Conservation (phyloP, 169 alveolate genomes). For the Cryptosporidium sp. region DNA sequence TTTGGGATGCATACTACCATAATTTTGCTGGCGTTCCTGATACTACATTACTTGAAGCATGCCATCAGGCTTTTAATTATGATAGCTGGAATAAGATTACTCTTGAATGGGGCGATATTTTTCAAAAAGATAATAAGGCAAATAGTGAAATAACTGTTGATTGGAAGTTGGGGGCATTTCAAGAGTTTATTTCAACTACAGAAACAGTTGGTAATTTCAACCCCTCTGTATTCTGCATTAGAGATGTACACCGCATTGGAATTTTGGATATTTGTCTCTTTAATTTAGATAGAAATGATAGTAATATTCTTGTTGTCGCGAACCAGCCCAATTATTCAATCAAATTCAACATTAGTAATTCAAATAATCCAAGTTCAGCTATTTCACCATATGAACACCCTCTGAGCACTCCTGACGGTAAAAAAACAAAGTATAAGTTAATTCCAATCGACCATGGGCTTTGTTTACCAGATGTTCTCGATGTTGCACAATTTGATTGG, state of each 20-base stretch:
- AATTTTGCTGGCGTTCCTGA: constrained; percentile 94
- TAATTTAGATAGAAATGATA: constrained; percentile 98
- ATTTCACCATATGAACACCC: constrained; percentile 61
- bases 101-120: constrained; percentile 68
- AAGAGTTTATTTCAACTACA: constrained; percentile 88
- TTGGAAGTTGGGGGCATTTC: constrained; percentile 92
- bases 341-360: constrained; percentile 9
- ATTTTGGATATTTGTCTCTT: constrained; percentile 96
- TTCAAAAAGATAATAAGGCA: constrained; percentile 35
- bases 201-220: constrained; percentile 96
- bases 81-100: constrained; percentile 71
- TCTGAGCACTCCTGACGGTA: constrained; percentile 81
- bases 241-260: constrained; percentile 96
- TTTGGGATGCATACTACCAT: constrained; percentile 90
- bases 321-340: constrained; percentile 76
- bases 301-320: constrained; percentile 93
- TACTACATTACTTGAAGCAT: constrained; percentile 96
- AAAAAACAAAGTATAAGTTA: constrained; percentile 85
- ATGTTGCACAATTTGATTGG: constrained; percentile 95
- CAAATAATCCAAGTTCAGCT: not conserved
- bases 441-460: constrained; percentile 99
- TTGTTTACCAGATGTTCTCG: constrained; percentile 95
- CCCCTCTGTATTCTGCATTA: constrained; percentile 91
- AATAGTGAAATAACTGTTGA: constrained; percentile 70
- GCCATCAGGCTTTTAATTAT: constrained; percentile 93